Evolutionary conservation across 495 filamentous ascomycete species (phyloP).

Genomic region (Aspergillus bertholletiae): DNA sequence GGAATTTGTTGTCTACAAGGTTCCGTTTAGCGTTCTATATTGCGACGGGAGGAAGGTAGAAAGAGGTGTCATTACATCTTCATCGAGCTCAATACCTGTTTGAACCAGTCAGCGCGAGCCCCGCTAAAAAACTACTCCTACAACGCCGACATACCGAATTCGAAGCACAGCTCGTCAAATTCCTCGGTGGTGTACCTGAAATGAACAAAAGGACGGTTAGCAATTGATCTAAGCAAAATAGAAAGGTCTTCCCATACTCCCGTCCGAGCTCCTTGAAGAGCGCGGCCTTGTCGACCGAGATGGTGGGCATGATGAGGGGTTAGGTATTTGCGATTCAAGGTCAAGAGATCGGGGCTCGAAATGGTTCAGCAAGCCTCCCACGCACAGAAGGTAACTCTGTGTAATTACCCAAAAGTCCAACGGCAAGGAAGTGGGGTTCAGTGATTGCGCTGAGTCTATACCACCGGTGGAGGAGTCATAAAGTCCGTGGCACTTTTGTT

Average conservation of each 20-base stretch:
- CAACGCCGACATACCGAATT: conserved; percentile 66
- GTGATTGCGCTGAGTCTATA: background rate
- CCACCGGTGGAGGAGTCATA: conserved; percentile 10
- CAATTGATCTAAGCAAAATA: background rate
- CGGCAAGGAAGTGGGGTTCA: background rate
- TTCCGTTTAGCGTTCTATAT: conserved; percentile 4
- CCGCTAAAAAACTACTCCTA: conserved; percentile 16
- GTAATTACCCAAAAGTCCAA: background rate
- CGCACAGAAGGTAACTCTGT: background rate
- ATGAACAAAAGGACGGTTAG: background rate
- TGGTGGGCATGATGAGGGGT: conserved; percentile 69
- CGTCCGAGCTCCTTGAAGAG: conserved; percentile 89
- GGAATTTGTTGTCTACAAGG: conserved; percentile 61
- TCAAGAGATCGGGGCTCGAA: background rate
- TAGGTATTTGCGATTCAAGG: conserved; percentile 18
- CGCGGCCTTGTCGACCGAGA: conserved; percentile 88
- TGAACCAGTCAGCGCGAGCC: conserved; percentile 34
- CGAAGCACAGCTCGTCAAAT: conserved; percentile 97
- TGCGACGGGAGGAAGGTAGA: background rate
- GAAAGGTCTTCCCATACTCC: conserved; percentile 55
- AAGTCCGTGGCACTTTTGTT: conserved; percentile 12
- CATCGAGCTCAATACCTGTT: conserved; percentile 87
- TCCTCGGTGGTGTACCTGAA: conserved; percentile 82
- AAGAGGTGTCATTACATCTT: conserved; percentile 58
- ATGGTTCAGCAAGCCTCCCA: conserved; percentile 5